Percentiles rank a stretch among this genome's conserved stretches.
These are phyloP conservation scores for Magnusiomyces fungicola DNA, from an alignment of 1,139 yeast species.

Conservation along the genomic window DNA sequence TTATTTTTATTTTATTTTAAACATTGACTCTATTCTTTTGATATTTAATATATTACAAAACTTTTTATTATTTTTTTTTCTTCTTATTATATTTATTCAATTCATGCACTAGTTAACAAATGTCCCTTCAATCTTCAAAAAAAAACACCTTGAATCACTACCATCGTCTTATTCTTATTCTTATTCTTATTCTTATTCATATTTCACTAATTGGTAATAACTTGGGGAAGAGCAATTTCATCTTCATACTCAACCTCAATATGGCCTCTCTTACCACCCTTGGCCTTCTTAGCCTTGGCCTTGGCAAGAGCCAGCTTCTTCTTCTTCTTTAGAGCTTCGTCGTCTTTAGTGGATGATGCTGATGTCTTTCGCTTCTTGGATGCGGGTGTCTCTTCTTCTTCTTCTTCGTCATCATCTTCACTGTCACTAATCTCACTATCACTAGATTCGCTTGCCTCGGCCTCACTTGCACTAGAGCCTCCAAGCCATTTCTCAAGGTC, in stretches of 20 bases:
- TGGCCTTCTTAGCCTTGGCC: no score
- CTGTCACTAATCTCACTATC: slow-evolving; percentile 27
- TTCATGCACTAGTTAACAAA: no score
- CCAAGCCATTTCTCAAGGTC: slow-evolving; percentile 90
- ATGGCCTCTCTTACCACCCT: slow-evolving; percentile 47
- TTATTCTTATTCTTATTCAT: no score
- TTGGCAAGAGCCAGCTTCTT: slow-evolving; percentile 24
- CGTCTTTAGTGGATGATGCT: slow-evolving; percentile 30
- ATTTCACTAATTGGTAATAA: no score
- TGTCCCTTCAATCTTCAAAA: no score
- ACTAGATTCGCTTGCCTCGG: slow-evolving; percentile 29
- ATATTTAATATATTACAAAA: no score
- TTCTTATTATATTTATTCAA: no score
- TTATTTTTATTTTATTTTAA: no score
- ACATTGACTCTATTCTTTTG: no score
- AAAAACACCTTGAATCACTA: no score
- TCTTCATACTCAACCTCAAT: slow-evolving; percentile 82
- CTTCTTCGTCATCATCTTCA: slow-evolving; percentile 28
- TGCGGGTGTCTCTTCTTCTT: slow-evolving; percentile 31
- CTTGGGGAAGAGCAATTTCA: slow-evolving; percentile 40
- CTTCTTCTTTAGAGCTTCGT: slow-evolving; percentile 32
- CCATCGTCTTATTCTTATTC: no score
- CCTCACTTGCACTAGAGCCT: slow-evolving; percentile 48
- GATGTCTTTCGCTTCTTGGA: slow-evolving; percentile 26
- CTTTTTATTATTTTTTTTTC: no score